Evolutionary conservation across 2,329 filamentous ascomycete genomes (phyloP), one percentile per base, ranked within the genome.

Genomic region (Cladosporium sp.): DNA sequence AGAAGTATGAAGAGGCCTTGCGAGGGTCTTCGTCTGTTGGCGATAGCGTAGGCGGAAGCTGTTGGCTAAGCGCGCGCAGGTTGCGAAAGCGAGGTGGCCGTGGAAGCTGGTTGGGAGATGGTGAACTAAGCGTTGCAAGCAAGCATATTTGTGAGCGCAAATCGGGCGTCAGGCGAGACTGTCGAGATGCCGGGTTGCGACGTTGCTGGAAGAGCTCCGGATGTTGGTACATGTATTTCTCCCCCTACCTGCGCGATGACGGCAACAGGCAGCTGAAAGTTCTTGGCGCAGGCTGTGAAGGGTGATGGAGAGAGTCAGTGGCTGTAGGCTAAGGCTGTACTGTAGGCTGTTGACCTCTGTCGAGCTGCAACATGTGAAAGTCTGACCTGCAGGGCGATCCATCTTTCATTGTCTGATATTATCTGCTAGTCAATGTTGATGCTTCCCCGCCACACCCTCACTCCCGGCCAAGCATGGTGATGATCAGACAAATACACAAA

Each of bases 11-110:
- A 4, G 22, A 9, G 5, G 22, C 22, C 22, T 27, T 27, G 22
- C 5, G 36, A 32, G n/a, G 27, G 24, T 36, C 9, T n/a, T 48
- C 37, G 37, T 22, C 19, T 41, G 45, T 20, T 36, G 19, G 18
- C 17, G 29, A 32, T 41, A 20, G 45, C 27, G 45, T 48, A 48
- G 18, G 45, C 45, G 45, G 45, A 48, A 40, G 37, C 37, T 48
- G 32, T 18, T 36, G 32, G 13, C 9, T 17, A n/a, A 36, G 45
- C 36, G 45, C 45, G 45, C 22, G 37, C 22, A 36, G 45, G 45
- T 40, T 34, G 45, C n/a, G 45, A 34, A 48, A 40, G 27, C 27
- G 37, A 41, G 9, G 18, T 15, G 18, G 27, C 45, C 37, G 27
- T 41, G 29, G 40, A 9, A 22, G 12, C 15, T 30, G 41, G 20